phyloP scores from a whole-genome alignment of 495 filamentous ascomycete species.

The Lepidopterella palustris region DNA sequence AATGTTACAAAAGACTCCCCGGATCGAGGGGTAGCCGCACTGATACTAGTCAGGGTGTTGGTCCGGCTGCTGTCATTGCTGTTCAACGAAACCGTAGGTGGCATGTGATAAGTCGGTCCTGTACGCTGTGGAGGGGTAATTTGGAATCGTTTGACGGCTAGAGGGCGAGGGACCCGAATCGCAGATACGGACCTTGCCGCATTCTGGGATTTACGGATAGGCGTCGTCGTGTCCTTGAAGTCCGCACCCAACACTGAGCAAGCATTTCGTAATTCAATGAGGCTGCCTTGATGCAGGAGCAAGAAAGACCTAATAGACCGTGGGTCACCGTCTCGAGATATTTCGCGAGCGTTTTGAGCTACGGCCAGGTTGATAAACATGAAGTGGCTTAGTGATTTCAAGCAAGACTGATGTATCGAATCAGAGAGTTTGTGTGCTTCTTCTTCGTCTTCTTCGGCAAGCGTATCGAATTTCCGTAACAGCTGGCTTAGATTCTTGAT shows the following conservation, averaged over 20 bases:
- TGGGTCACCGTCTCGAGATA: conserved; percentile 64
- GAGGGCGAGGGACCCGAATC: conserved; percentile 21
- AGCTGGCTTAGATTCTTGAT: conserved; percentile 57
- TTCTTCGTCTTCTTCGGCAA: conserved; percentile 42
- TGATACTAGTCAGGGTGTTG: conserved; percentile 44
- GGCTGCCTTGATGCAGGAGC: conserved; percentile 23
- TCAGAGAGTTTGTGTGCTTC: conserved; percentile 51
- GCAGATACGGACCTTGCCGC: conserved; percentile 5
- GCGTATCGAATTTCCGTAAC: conserved; percentile 56
- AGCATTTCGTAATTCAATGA: conserved; percentile 26
- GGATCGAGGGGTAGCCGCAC: conserved; percentile 64
- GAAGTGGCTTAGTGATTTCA: conserved; percentile 70
- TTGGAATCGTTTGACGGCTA: conserved; percentile 24
- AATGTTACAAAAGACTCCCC: conserved; percentile 65
- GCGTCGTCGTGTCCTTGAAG: conserved; percentile 35
- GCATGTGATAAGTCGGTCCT: conserved; percentile 19
- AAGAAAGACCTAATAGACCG: conserved; percentile 34
- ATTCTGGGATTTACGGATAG: conserved; percentile 33
- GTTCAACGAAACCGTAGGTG: conserved; percentile 35
- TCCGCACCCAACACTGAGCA: conserved; percentile 22
- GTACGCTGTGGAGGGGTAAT: conserved; percentile 19
- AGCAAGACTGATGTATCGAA: conserved; percentile 57
- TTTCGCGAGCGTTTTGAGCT: conserved; percentile 59
- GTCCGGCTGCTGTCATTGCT: conserved; percentile 39
- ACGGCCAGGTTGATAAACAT: conserved; percentile 66